phyloP scores from a whole-genome alignment of 2,329 filamentous ascomycete species.

The Ceratocystis cubensis region DNA sequence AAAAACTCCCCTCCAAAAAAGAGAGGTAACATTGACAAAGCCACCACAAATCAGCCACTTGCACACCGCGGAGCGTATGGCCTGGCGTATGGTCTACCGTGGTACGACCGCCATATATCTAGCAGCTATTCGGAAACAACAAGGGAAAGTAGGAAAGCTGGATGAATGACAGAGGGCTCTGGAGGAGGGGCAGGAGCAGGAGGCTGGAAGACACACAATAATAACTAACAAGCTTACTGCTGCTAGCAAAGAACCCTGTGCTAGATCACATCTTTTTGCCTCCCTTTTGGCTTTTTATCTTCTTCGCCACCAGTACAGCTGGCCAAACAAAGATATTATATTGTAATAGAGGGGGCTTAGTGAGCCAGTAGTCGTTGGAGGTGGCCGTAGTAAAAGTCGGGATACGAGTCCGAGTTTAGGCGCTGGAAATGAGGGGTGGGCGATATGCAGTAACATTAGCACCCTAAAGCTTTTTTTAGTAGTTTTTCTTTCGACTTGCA shows the following conservation, averaged over 20 bases:
- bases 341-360: neutral
- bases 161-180: neutral
- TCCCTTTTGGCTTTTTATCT: neutral
- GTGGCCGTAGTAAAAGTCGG: too few relatives aligned
- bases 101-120: neutral
- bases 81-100: too few relatives aligned
- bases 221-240: neutral
- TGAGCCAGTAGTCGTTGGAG: too few relatives aligned
- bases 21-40: neutral
- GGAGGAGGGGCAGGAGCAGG: neutral
- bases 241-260: neutral
- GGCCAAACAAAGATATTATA: neutral
- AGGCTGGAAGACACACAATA: slow-evolving; percentile 6
- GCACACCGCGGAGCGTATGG: neutral
- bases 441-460: too few relatives aligned
- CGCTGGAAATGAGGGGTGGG: too few relatives aligned
- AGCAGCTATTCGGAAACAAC: neutral
- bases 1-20: neutral
- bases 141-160: slow-evolving; percentile 1
- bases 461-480: too few relatives aligned
- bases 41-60: slow-evolving; percentile 3
- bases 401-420: too few relatives aligned
- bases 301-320: neutral
- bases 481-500: too few relatives aligned
- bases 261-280: neutral